Conservation (phyloP, 768 basidiomycete genomes). For the Lactifluus echinatus region DNA sequence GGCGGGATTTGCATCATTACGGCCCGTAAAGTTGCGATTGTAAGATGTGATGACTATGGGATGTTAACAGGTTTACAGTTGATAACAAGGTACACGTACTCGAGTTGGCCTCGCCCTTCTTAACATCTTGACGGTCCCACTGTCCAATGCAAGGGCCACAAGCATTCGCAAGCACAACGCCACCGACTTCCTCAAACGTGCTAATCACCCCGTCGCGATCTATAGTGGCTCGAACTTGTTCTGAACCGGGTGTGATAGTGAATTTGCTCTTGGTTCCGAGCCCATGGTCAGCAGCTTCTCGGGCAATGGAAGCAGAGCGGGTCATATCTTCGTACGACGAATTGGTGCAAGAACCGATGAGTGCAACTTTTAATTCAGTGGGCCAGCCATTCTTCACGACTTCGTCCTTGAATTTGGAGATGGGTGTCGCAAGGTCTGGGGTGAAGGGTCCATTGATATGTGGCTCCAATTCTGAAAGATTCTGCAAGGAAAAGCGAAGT, state of each 20-base stretch:
- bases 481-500: constrained; percentile 35
- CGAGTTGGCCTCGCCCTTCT: constrained; percentile 95
- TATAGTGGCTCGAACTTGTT: constrained; percentile 97
- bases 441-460: constrained; percentile 99
- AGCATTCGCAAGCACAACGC: constrained; percentile 92
- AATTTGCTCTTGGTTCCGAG: constrained; percentile 86
- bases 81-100: constrained; percentile 42
- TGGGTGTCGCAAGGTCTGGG: constrained; percentile 97
- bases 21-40: constrained; percentile 99
- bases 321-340: constrained; percentile 99
- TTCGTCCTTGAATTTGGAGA: constrained; percentile 88
- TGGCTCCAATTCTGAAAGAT: constrained; percentile 95
- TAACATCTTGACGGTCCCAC: constrained; percentile 95
- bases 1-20: constrained; percentile 98
- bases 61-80: neutral
- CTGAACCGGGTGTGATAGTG: constrained; percentile 97
- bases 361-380: constrained; percentile 89
- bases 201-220: constrained; percentile 91
- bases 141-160: constrained; percentile 99
- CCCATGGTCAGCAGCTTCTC: constrained; percentile 82
- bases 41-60: constrained; percentile 89
- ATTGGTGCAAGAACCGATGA: constrained; percentile 99
- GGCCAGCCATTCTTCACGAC: constrained; percentile 97
- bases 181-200: constrained; percentile 81
- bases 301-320: constrained; percentile 89